These are phyloP conservation scores for Delitschia confertaspora DNA, from an alignment of 495 filamentous ascomycete species.

Conservation along the genomic window DNA sequence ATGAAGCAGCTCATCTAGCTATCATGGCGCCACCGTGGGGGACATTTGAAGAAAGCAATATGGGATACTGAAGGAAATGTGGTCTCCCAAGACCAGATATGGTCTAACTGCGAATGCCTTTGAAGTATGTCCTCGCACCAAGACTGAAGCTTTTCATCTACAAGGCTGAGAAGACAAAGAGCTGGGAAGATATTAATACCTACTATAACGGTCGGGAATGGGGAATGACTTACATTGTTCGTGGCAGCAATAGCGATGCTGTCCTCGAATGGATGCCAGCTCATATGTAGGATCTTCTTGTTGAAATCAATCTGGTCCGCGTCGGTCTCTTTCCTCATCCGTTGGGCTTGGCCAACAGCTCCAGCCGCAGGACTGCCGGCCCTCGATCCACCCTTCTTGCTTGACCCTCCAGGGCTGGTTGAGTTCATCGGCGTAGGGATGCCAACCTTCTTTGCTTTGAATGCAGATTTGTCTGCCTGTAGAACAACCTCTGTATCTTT, in stretches of 20 bases:
- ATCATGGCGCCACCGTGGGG: too few relatives aligned
- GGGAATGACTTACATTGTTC: constrained; percentile 74
- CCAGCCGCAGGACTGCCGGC: constrained; percentile 83
- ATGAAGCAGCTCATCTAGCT: too few relatives aligned
- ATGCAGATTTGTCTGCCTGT: constrained; percentile 96
- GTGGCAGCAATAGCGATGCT: constrained; percentile 99
- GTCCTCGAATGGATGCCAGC: constrained; percentile 99
- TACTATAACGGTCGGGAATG: constrained; percentile 22
- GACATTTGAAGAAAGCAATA: too few relatives aligned
- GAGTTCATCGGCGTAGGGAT: constrained; percentile 94
- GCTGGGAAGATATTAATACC: constrained; percentile 42
- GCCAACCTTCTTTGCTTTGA: constrained; percentile 99
- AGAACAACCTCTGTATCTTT: constrained; percentile 96
- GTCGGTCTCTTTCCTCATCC: constrained; percentile 98
- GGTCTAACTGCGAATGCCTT: constrained; percentile 22
- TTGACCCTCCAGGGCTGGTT: constrained; percentile 54
- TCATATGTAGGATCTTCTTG: constrained; percentile 99
- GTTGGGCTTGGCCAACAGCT: constrained; percentile 64
- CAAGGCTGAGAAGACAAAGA: constrained; percentile 98
- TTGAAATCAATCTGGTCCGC: constrained; percentile 99
- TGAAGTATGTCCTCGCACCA: constrained; percentile 13
- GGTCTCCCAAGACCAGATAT: background rate
- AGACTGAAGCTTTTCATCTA: constrained; percentile 38
- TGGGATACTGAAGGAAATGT: too few relatives aligned
- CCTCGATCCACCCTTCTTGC: constrained; percentile 69